Evolutionary conservation across 495 filamentous ascomycete species (phyloP).

Genomic region (Aspergillus incahuasiensis): DNA sequence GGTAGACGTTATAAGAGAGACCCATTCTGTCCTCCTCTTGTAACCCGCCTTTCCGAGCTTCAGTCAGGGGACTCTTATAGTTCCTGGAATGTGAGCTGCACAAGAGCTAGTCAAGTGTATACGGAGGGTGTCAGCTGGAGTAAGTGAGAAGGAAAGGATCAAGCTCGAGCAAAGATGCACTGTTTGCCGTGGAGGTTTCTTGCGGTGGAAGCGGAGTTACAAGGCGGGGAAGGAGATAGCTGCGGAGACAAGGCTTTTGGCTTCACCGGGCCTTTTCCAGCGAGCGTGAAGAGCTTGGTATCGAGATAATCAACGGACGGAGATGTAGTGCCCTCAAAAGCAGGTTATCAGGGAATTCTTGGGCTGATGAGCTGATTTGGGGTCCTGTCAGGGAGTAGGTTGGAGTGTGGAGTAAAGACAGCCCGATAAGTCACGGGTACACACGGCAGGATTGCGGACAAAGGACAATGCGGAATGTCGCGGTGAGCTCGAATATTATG

Average conservation of each 20-base stretch:
- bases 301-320: not conserved
- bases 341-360: not conserved
- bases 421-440: slow-evolving; percentile 8
- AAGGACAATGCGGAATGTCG: not conserved
- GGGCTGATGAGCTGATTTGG: not conserved
- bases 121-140: slow-evolving; percentile 4
- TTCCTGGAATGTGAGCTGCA: slow-evolving; percentile 20
- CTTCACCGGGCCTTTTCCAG: not conserved
- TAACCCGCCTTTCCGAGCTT: slow-evolving; percentile 13
- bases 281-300: not conserved
- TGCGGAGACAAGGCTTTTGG: not conserved
- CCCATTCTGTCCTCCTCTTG: slow-evolving; percentile 61
- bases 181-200: slow-evolving; percentile 9
- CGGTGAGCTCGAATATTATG: not conserved
- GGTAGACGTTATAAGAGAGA: slow-evolving; percentile 91
- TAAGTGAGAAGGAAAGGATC: not conserved
- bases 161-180: not conserved
- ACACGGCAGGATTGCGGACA: not conserved
- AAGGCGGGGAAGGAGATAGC: slow-evolving; percentile 11
- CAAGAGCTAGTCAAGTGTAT: slow-evolving; percentile 1
- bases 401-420: slow-evolving; percentile 1
- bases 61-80: not conserved
- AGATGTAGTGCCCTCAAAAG: not conserved
- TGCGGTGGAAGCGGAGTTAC: slow-evolving; percentile 9
- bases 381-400: not conserved